Percentiles rank a stretch among this genome's conserved stretches.
phyloP scores from a whole-genome alignment of 2,329 filamentous ascomycete genomes.

The Phoma herbarum region DNA sequence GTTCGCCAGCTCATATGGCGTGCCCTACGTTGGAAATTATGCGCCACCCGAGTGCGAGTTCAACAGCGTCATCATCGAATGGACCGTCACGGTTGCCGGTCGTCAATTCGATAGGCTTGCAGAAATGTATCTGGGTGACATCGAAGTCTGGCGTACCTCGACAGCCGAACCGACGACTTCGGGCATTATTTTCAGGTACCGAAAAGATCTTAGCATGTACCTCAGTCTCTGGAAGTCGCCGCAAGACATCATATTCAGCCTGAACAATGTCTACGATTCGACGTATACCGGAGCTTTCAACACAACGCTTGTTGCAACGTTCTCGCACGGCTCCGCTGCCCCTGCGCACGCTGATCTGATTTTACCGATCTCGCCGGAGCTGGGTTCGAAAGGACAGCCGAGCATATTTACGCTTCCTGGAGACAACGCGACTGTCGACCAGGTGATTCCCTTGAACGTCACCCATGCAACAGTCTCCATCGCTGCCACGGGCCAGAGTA shows the following conservation, averaged over 20 bases:
- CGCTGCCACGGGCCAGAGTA: constrained; percentile 1
- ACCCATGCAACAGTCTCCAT: not conserved
- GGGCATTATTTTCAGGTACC: not conserved
- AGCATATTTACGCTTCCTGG: not conserved
- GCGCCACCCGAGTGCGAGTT: not conserved
- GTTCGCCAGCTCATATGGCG: constrained; percentile 12
- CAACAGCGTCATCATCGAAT: not conserved
- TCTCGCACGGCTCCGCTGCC: not conserved
- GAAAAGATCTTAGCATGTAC: not conserved
- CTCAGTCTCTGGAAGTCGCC: constrained; percentile 1
- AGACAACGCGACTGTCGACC: not conserved
- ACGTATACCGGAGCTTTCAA: not conserved
- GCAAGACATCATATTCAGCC: not conserved
- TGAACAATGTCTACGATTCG: not conserved
- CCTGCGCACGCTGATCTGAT: not conserved
- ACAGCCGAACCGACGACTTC: not conserved
- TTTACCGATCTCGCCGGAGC: not conserved
- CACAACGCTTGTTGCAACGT: not conserved
- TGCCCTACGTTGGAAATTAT: constrained; percentile 1
- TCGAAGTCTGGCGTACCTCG: constrained; percentile 1
- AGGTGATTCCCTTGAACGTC: not conserved
- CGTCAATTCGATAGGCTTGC: not conserved
- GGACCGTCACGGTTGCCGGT: not conserved
- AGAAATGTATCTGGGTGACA: not conserved
- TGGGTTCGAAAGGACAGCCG: not conserved